phyloP scores from a whole-genome alignment of 2,329 filamentous ascomycete species.

The Cylindrodendrum hubeiense region DNA sequence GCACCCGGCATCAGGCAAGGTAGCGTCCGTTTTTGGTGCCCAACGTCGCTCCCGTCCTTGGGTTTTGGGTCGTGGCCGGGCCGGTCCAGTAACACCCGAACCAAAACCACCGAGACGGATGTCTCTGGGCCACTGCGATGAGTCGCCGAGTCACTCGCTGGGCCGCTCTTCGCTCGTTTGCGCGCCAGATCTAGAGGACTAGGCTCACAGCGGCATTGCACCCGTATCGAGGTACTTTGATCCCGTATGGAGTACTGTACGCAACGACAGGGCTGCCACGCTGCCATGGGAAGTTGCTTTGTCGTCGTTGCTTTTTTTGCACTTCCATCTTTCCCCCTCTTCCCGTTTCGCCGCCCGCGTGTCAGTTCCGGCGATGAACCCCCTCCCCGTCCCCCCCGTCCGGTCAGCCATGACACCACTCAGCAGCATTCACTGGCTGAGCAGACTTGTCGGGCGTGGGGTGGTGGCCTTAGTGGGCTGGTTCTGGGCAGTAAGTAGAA shows the following conservation, averaged over 20 bases:
- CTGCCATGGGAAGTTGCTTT: conserved; percentile 36
- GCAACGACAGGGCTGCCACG: conserved; percentile 32
- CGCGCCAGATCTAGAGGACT: conserved; percentile 11
- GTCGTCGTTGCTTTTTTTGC: conserved; percentile 30
- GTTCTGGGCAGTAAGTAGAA: conserved; percentile 36
- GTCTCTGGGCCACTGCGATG: conserved; percentile 30
- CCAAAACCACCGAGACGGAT: conserved; percentile 34
- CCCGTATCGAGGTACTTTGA: not conserved
- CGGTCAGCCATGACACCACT: conserved; percentile 42
- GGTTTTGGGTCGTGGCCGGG: conserved; percentile 39
- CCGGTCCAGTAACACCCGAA: conserved; percentile 43
- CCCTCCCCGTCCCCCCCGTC: conserved; percentile 23
- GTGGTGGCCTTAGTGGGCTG: conserved; percentile 41
- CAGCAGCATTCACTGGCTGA: conserved; percentile 35
- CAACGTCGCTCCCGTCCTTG: conserved; percentile 38
- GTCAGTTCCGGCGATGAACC: conserved; percentile 35
- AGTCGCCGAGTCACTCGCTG: conserved; percentile 15
- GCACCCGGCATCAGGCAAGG: conserved; percentile 28
- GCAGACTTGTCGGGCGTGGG: conserved; percentile 35
- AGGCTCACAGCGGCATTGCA: not conserved
- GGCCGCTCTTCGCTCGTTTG: conserved; percentile 4
- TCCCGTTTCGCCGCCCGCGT: conserved; percentile 36
- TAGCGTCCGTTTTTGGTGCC: conserved; percentile 46
- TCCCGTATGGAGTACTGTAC: conserved; percentile 10
- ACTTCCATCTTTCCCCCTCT: conserved; percentile 16